phyloP scores from a whole-genome alignment of 2,329 filamentous ascomycete species.

The Penicillium decumbens region DNA sequence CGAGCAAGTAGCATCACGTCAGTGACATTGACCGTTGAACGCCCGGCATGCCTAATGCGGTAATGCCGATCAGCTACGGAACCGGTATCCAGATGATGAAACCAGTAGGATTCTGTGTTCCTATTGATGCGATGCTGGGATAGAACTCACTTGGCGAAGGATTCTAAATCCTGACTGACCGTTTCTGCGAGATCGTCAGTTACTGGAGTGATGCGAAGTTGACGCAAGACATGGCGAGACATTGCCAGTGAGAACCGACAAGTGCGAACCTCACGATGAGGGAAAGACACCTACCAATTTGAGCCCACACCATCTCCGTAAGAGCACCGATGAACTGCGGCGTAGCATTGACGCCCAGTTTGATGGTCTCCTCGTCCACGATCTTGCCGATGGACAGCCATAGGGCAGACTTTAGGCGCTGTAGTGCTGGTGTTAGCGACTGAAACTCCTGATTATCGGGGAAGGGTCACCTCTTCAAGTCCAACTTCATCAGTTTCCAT shows the following conservation, averaged over 20 bases:
- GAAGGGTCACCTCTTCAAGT: slow-evolving; percentile 31
- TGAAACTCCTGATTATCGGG: neutral
- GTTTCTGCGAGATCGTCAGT: slow-evolving; percentile 41
- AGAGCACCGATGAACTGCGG: slow-evolving; percentile 83
- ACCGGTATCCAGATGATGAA: neutral
- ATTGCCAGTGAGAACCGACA: neutral
- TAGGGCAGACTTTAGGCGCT: slow-evolving; percentile 79
- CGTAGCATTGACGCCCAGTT: slow-evolving; percentile 75
- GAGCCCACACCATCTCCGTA: slow-evolving; percentile 81
- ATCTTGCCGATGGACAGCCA: slow-evolving; percentile 84
- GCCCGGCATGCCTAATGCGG: slow-evolving; percentile 68
- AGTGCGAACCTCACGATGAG: neutral
- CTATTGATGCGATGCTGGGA: neutral
- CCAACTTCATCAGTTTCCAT: slow-evolving; percentile 31
- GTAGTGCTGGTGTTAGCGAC: neutral
- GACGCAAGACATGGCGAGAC: neutral
- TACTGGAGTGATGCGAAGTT: neutral
- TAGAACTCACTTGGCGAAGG: slow-evolving; percentile 52
- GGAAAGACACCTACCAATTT: slow-evolving; percentile 62
- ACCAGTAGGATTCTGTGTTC: neutral
- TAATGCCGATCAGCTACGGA: slow-evolving; percentile 13
- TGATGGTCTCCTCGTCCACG: slow-evolving; percentile 75
- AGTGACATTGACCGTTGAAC: slow-evolving; percentile 72
- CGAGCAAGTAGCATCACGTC: slow-evolving; percentile 84
- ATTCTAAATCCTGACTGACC: slow-evolving; percentile 58